phyloP scores from a whole-genome alignment of 1,139 yeast species.

The Suhomyces panamericanus region DNA sequence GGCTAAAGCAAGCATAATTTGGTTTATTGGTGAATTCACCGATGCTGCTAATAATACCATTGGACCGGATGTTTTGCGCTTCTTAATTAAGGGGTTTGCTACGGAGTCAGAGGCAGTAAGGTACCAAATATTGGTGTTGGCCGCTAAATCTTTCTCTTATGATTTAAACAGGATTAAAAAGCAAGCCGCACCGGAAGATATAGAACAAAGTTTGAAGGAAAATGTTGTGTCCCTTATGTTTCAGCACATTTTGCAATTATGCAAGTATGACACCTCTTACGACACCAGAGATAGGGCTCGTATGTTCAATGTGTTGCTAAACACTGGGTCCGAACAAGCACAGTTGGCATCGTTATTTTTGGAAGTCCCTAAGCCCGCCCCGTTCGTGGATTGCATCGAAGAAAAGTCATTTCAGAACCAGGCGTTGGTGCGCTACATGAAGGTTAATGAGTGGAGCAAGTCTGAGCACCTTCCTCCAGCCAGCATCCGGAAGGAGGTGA shows the following conservation, averaged over 20 bases:
- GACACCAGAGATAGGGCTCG: constrained; percentile 89
- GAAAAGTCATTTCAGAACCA: constrained; percentile 17
- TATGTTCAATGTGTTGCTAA: constrained; percentile 56
- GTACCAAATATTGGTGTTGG: constrained; percentile 67
- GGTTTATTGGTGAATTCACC: constrained; percentile 87
- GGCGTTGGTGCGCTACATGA: constrained; percentile 26
- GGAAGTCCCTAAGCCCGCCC: constrained; percentile 80
- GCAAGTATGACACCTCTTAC: constrained; percentile 71
- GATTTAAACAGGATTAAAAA: constrained; percentile 42
- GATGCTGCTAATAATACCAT: constrained; percentile 41
- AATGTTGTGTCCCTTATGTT: constrained; percentile 53
- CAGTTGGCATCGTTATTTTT: constrained; percentile 74
- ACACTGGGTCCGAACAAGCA: constrained; percentile 33
- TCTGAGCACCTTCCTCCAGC: constrained; percentile 34
- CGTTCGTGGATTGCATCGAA: constrained; percentile 23
- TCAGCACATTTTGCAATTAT: constrained; percentile 59
- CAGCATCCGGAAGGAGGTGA: constrained; percentile 37
- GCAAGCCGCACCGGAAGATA: constrained; percentile 22
- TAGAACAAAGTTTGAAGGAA: constrained; percentile 29
- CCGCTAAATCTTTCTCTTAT: constrained; percentile 69
- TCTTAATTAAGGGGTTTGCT: constrained; percentile 55
- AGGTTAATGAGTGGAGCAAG: constrained; percentile 38
- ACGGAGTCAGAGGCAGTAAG: constrained; percentile 61
- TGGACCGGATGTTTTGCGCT: constrained; percentile 78
- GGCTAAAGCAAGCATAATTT: constrained; percentile 82